phyloP scores from a whole-genome alignment of 179 eudicot species.

The Beta corolliflora region DNA sequence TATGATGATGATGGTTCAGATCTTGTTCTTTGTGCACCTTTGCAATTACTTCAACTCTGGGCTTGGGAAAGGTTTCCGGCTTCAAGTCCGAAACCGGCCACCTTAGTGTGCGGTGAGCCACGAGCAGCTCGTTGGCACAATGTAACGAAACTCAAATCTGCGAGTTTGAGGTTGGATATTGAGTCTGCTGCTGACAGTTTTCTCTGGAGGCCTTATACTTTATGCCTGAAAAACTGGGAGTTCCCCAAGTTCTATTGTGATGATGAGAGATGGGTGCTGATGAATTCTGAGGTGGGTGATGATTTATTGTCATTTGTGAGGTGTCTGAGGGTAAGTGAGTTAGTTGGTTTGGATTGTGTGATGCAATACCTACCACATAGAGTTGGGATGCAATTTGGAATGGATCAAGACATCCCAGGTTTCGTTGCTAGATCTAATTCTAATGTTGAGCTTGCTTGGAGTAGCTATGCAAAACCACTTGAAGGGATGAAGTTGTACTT shows the following conservation, averaged over 20 bases:
- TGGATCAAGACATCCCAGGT: conserved; percentile 49
- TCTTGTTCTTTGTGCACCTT: conserved; percentile 22
- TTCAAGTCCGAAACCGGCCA: conserved; percentile 25
- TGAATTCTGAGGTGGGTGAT: conserved; percentile 16
- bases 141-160: neutral
- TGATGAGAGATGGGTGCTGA: conserved; percentile 20
- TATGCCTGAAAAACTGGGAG: conserved; percentile 13
- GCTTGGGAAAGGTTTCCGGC: conserved; percentile 49
- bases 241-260: conserved; percentile 27
- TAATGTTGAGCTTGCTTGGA: conserved; percentile 24
- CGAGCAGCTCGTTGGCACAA: conserved; percentile 42
- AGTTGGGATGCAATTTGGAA: conserved; percentile 52
- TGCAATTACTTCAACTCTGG: conserved; percentile 44
- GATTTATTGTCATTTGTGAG: conserved; percentile 30
- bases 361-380: conserved; percentile 49
- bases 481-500: conserved; percentile 30
- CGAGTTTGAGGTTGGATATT: conserved; percentile 16
- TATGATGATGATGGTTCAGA: neutral
- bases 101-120: conserved; percentile 19
- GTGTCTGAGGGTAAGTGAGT: conserved; percentile 35
- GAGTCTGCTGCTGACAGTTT: conserved; percentile 30
- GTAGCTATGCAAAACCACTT: conserved; percentile 23
- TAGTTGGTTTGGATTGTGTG: conserved; percentile 38
- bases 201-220: conserved; percentile 43
- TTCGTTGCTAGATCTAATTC: conserved; percentile 14